Evolutionary conservation across 805 yeast species (phyloP), one percentile per base, ranked within the genome.

Genomic region (Myxozyma neglecta): DNA sequence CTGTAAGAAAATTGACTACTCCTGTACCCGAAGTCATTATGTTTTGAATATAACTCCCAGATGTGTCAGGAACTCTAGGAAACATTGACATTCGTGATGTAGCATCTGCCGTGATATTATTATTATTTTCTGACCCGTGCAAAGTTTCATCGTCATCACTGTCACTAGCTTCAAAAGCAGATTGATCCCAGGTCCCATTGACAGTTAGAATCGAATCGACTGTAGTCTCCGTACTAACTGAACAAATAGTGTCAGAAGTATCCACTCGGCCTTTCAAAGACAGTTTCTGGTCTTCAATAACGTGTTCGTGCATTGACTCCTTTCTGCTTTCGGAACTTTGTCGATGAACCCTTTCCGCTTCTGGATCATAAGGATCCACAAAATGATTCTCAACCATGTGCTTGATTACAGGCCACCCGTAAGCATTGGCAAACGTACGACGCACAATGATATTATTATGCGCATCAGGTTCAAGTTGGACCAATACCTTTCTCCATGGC

Each of bases 401-500:
- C 48, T 86, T 87, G n/a, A 93, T 80, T 0, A 90, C 96, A 0
- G 89, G 90, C 94, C 97, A 90, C 1, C 99, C 99, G 75, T 87
- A 92, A 0, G 97, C 94, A 75, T 93, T 93, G 6, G 96, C 87
- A 77, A 89, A 94, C 64, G 89, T 77, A 67, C 99, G 80, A 65
- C 99, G 79, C 1, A 93, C 98, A 34, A 90, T 80, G 35, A 94
- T 91, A 70, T 91, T 93, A 70, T 93, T 93, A 71, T 93, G 99
- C 0, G 99, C 97, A 73, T 93, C 99, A 0, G 97, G 97, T 66
- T 85, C 83, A 65, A 94, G 76, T 47, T 85, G 85, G 0, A 92
- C 97, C 34, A 94, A 75, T 2, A 94, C 97, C 74, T 93, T 93
- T 48, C 97, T 78, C 99, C 99, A 93, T 14, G 83, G 74, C 87